A percentile compares a stretch with the other conserved stretches of the same genome.
Evolutionary conservation across 2,329 filamentous ascomycete genomes (phyloP).

Genomic region (Exophiala phaeomuriformis): DNA sequence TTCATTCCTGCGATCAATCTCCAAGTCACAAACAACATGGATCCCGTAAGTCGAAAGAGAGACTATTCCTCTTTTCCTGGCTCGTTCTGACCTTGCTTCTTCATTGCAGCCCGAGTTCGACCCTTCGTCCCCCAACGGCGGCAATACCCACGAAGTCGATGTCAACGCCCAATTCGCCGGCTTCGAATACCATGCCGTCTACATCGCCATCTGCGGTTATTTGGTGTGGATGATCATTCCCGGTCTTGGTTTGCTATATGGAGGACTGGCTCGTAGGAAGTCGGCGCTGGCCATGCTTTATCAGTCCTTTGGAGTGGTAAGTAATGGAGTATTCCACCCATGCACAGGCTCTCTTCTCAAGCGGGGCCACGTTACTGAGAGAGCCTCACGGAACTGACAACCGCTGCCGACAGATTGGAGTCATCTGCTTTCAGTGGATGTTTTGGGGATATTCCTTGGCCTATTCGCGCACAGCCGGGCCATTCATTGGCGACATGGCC

Average conservation of each 20-base stretch:
- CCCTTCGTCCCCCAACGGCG: slow-evolving; percentile 43
- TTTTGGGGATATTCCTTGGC: slow-evolving; percentile 59
- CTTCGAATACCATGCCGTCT: slow-evolving; percentile 54
- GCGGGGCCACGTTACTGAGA: too few relatives aligned
- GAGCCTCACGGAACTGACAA: background rate
- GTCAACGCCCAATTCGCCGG: slow-evolving; percentile 53
- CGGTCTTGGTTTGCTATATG: slow-evolving; percentile 58
- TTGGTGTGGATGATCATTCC: slow-evolving; percentile 61
- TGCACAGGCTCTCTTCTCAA: too few relatives aligned
- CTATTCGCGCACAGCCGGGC: slow-evolving; percentile 52
- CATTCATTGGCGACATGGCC: slow-evolving; percentile 55
- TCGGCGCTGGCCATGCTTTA: slow-evolving; percentile 55
- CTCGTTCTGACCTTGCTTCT: slow-evolving; percentile 1
- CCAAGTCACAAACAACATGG: background rate
- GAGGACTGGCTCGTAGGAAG: slow-evolving; percentile 56
- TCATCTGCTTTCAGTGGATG: slow-evolving; percentile 45
- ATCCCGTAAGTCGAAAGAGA: slow-evolving; percentile 1
- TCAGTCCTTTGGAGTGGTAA: slow-evolving; percentile 52
- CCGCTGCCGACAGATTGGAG: background rate
- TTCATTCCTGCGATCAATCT: too few relatives aligned
- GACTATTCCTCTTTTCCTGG: background rate
- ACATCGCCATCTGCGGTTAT: slow-evolving; percentile 51
- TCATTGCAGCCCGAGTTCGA: slow-evolving; percentile 31
- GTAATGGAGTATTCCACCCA: slow-evolving; percentile 25
- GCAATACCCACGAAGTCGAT: slow-evolving; percentile 47